These are phyloP conservation scores for Xylaria polymorpha DNA, from an alignment of 2,329 filamentous ascomycete genomes.

Conservation along the genomic window DNA sequence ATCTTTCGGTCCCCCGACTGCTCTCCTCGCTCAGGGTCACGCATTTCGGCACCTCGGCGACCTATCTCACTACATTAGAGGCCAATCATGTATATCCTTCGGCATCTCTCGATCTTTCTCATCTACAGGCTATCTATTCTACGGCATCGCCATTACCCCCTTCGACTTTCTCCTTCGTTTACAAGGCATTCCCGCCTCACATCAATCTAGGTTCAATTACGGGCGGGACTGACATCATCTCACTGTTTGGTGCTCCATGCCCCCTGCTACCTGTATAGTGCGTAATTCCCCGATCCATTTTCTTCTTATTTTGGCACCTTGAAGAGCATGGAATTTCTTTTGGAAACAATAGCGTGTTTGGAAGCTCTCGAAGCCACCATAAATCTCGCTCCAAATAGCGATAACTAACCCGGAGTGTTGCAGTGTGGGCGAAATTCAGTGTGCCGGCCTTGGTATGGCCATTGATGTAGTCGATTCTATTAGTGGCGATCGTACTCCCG, in stretches of 20 bases:
- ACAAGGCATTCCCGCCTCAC: slow-evolving; percentile 80
- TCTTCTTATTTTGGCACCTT: too few species aligned
- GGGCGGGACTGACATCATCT: slow-evolving; percentile 96
- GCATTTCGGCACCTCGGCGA: slow-evolving; percentile 94
- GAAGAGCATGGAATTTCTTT: too few species aligned
- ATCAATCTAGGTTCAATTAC: slow-evolving; percentile 94
- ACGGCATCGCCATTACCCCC: slow-evolving; percentile 93
- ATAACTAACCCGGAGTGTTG: too few species aligned
- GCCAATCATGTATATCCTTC: slow-evolving; percentile 75
- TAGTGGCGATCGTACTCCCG: slow-evolving; percentile 67
- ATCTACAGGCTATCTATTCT: slow-evolving; percentile 87
- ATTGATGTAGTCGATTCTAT: slow-evolving; percentile 69
- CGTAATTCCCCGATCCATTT: too few species aligned
- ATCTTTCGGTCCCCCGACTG: slow-evolving; percentile 83
- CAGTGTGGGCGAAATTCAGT: slow-evolving; percentile 81
- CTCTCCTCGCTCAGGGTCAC: slow-evolving; percentile 85
- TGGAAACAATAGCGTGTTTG: too few species aligned
- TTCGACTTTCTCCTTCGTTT: slow-evolving; percentile 92
- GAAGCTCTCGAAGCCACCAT: too few species aligned
- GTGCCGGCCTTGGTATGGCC: slow-evolving; percentile 82
- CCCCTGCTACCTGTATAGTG: slow-evolving; percentile 79
- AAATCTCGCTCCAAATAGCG: too few species aligned
- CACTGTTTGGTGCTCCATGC: slow-evolving; percentile 88
- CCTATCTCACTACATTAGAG: slow-evolving; percentile 91
- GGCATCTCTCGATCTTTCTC: slow-evolving; percentile 66